These are phyloP conservation scores for Suhomyces sp. DNA, from an alignment of 805 yeast species.

Conservation along the genomic window DNA sequence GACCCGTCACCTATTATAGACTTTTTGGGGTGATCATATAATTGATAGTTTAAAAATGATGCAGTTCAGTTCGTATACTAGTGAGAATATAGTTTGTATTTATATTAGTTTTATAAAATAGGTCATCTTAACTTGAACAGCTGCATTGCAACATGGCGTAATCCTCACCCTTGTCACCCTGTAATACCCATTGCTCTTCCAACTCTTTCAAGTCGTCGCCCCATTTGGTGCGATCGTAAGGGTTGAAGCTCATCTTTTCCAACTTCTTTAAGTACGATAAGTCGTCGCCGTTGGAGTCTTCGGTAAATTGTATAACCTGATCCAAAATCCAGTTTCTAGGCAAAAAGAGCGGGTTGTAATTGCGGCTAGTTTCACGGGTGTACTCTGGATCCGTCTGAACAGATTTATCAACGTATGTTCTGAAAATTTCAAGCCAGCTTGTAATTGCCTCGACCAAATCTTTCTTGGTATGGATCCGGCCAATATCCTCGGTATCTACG, in stretches of 20 bases:
- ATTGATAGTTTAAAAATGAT: too few species aligned
- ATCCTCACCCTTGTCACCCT: slow-evolving; percentile 49
- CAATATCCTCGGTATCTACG: slow-evolving; percentile 17
- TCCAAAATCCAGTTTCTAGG: slow-evolving; percentile 86
- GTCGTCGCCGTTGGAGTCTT: slow-evolving; percentile 50
- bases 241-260: slow-evolving; percentile 68
- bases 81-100: too few species aligned
- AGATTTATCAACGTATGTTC: slow-evolving; percentile 40
- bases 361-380: slow-evolving; percentile 32
- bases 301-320: slow-evolving; percentile 64
- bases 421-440: slow-evolving; percentile 55
- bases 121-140: slow-evolving; percentile 62
- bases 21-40: too few species aligned
- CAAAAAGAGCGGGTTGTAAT: slow-evolving; percentile 71
- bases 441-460: slow-evolving; percentile 41
- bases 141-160: slow-evolving; percentile 70
- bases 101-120: too few species aligned
- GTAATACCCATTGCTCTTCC: slow-evolving; percentile 51
- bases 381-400: slow-evolving; percentile 27
- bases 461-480: slow-evolving; percentile 24
- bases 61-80: too few species aligned
- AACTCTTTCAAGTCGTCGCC: slow-evolving; percentile 60
- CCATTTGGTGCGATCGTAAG: slow-evolving; percentile 69
- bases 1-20: too few species aligned
- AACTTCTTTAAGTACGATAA: slow-evolving; percentile 55